A percentile compares a stretch with the other conserved stretches of the same genome.
Evolutionary conservation across 306 rosid species (phyloP).

Genomic region (Cajanus cajan): DNA sequence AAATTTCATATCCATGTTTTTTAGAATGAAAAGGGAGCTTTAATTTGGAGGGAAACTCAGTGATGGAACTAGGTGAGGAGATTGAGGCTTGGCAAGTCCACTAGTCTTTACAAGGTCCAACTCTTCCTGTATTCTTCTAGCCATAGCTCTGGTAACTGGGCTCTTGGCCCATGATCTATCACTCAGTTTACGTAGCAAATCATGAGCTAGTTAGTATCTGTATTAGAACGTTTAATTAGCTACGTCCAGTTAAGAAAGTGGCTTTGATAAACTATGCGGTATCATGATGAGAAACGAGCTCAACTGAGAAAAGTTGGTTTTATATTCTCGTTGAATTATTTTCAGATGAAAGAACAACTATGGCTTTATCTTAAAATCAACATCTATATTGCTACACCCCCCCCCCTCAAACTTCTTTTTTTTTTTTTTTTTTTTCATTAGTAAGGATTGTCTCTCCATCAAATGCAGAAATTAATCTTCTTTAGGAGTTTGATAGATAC

Average conservation of each 20-base stretch:
- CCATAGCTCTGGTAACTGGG: too few species aligned
- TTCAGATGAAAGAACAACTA: not conserved
- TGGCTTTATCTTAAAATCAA: not conserved
- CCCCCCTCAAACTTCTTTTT: too few species aligned
- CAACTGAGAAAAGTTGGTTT: not conserved
- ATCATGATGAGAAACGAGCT: not conserved
- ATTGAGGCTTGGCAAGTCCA: too few species aligned
- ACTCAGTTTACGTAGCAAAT: not conserved
- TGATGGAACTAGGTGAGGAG: too few species aligned
- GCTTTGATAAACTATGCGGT: not conserved
- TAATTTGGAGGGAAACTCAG: slow-evolving; percentile 24
- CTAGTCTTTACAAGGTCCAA: too few species aligned
- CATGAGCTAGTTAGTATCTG: not conserved
- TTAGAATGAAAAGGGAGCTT: not conserved
- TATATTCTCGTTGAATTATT: not conserved
- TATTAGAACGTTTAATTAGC: not conserved
- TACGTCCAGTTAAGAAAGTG: not conserved
- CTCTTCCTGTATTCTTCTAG: too few species aligned
- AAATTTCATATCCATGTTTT: not conserved
- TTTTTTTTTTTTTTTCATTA: too few species aligned
- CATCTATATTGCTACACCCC: not conserved
- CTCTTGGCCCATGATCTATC: too few species aligned
- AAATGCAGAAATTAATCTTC: too few species aligned
- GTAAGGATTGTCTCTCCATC: too few species aligned
- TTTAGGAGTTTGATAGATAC: too few species aligned